Base-by-base conservation (phyloP, 805 yeast species). In the Wickerhamomyces chambardii region DNA sequence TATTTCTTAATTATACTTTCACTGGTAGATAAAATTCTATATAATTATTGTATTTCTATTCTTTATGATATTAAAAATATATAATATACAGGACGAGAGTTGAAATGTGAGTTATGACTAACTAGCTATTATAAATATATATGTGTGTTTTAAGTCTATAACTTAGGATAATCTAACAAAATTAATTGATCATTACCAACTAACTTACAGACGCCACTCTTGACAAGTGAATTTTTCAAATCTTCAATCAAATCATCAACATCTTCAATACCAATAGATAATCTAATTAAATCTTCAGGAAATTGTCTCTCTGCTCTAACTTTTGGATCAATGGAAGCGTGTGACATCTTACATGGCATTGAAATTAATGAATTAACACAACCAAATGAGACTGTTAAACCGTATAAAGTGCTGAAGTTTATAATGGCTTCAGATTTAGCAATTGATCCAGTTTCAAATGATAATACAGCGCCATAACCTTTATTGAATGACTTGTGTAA, bases 281-380 rank as follows among this genome's bases (percentile, higher is more conserved):
- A 68, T 50, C 97, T 71, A 47, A 89, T 77, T 51, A 89, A 67
- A 55, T 90, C 97, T 58, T 89, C 97, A 2, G 96, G 95, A 61
- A 89, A 78, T 31, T 78, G 86, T 56, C 97, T 76, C 56, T 83
- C 94, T 33, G 78, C 78, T 58, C 97, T 76, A 4, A 85, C 78
- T 51, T 84, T 75, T 18, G 87, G 81, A 47, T 87, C 95, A 42
- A 89, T 89, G 3, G 95, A 81, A n/a, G 97, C 97, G 54, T 89
- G 97, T 6, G 95, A 84, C 97, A 89, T 89, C 58, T 75, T 74
- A 58, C 97, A 85, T 14, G 97, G 97, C 78, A 89, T 73, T 28
- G 95, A 85, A 38, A 89, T 85, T 53, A 89, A 68, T 15, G 95
- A 84, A 64, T 86, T 85, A 41, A 90, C 95, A 56, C 95, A 83